Base-by-base conservation (phyloP, 2,329 filamentous ascomycete genomes). In the Fusarium dlaminii region DNA sequence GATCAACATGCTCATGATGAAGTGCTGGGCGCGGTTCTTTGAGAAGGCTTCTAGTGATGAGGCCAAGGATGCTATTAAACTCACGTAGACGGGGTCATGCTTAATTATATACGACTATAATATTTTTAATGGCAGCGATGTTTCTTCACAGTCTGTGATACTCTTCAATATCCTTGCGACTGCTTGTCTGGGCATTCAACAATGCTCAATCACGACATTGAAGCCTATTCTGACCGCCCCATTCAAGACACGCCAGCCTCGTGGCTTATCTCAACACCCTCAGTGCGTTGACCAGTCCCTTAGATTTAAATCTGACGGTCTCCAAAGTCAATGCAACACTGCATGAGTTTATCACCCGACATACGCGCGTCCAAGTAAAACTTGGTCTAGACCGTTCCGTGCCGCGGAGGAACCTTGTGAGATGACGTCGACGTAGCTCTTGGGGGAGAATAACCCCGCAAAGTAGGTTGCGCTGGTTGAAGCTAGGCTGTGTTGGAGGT, bases 41-140 rank as follows among this genome's bases (percentile, higher is more conserved):
- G 75, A 73, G 20, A 61, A 65, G 22, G 17, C 54, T 9, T 36
- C 54, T 7, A 58, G 34, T 7, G 72, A 75, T 37, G 66, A 70
- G 30, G 42, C 66, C 9, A 77, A 77, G 56, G 67, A 74, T 15
- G 70, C 62, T 15, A 68, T 68, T 8, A 77, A 77, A 55, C 62
- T 77, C 52, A 77, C 69, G 9, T 77, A 72, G 54, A 56, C 12
- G 39, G 30, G 18, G n/a, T 37, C 40, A 51, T 15, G 30, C 39
- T 27, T 59, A 48, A 54, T 52, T 51, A 55, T 32, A 65, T 70
- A 70, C 22, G 68, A 70, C 63, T 63, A 48, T 65, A 54, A 64
- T 70, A 68, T 17, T 58, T 49, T 5, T 70, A 70, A 70, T 70
- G 67, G 17, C 49, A 70, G 40, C 67, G 66, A 45, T 70, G 61